Conservation (phyloP, 208 protist species). For the Trypanosoma cruzi region DNA sequence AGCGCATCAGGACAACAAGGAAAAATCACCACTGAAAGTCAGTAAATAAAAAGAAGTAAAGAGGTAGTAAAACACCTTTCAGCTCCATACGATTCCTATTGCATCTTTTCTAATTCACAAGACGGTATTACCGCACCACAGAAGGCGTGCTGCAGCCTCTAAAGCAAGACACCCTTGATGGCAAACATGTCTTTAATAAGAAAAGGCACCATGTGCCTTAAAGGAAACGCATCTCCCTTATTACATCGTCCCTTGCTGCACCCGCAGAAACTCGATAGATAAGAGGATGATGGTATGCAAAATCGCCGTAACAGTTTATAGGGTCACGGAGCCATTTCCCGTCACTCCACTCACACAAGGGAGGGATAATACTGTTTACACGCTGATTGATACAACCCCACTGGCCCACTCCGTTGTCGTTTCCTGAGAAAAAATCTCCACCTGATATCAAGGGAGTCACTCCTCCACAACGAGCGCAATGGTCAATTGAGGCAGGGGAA, state of each 20-base stretch:
- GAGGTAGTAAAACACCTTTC: background rate
- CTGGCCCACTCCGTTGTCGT: background rate
- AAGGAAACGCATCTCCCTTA: background rate
- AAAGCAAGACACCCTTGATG: background rate
- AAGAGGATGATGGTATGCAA: constrained; percentile 29
- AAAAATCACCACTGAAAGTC: too few relatives aligned
- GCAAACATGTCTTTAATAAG: background rate
- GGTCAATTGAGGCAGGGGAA: background rate
- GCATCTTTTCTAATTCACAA: too few relatives aligned
- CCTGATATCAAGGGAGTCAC: background rate
- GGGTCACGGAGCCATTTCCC: constrained; percentile 13
- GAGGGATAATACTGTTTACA: constrained; percentile 21
- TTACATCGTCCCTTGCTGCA: background rate
- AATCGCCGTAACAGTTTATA: constrained; percentile 19
- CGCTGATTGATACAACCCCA: constrained; percentile 17
- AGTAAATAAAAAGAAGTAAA: background rate
- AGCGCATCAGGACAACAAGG: too few relatives aligned
- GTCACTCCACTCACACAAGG: constrained; percentile 16
- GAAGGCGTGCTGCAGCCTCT: background rate
- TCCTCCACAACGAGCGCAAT: background rate
- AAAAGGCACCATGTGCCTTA: background rate
- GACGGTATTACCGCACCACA: too few relatives aligned
- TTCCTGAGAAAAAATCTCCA: constrained; percentile 13
- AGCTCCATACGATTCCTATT: background rate
- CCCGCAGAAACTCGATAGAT: constrained; percentile 6